These are phyloP conservation scores for Clonostachys rosea DNA, from an alignment of 2,329 filamentous ascomycete genomes.

Conservation along the genomic window DNA sequence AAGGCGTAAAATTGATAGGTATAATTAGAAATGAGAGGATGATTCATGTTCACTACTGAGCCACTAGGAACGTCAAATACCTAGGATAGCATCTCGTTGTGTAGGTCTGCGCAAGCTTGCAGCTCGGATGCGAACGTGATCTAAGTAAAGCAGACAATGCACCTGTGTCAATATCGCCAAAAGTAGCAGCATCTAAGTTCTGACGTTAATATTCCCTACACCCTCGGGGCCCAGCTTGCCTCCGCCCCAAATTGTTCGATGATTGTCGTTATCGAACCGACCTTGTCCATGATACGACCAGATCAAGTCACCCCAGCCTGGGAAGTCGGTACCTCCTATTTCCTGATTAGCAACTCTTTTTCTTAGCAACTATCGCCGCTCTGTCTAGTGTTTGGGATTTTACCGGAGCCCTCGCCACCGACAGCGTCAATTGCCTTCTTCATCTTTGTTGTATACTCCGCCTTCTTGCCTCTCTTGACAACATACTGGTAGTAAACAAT, in stretches of 20 bases:
- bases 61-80: too few relatives aligned
- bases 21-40: too few relatives aligned
- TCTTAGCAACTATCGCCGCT: too few relatives aligned
- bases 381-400: not conserved
- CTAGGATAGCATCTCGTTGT: too few relatives aligned
- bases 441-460: conserved; percentile 7
- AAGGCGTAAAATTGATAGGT: too few relatives aligned
- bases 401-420: conserved; percentile 3
- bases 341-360: too few relatives aligned
- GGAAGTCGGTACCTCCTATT: conserved; percentile 5
- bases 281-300: conserved; percentile 13
- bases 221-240: conserved; percentile 10
- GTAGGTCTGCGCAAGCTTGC: too few relatives aligned
- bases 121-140: too few relatives aligned
- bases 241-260: conserved; percentile 13
- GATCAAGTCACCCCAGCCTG: conserved; percentile 22
- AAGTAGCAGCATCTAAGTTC: not conserved
- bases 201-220: conserved; percentile 3
- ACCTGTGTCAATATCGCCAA: too few relatives aligned
- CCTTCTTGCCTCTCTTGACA: conserved; percentile 12
- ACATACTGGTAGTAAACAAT: conserved; percentile 24
- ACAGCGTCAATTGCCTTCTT: conserved; percentile 4
- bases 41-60: too few relatives aligned
- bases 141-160: too few relatives aligned
- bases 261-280: conserved; percentile 9